Conservation (phyloP, 108 stramenopile species). For the Fragilariopsis cylindrus region DNA sequence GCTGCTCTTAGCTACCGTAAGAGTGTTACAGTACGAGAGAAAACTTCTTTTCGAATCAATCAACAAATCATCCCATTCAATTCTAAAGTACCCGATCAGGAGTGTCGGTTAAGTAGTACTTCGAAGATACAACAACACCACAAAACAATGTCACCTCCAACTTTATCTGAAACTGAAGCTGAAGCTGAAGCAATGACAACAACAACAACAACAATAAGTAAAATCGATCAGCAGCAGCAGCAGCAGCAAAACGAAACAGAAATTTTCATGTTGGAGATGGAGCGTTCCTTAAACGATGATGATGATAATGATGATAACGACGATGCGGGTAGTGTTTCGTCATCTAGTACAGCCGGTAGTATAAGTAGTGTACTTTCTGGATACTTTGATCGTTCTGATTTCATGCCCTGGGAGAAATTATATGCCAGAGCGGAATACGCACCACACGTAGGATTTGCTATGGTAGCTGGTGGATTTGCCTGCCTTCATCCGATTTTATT, state of each 20-base stretch:
- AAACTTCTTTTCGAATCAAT: too few species aligned
- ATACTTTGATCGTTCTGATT: conserved; percentile 42
- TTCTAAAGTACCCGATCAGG: too few species aligned
- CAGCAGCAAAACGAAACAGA: background rate
- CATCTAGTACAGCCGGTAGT: background rate
- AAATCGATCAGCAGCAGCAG: too few species aligned
- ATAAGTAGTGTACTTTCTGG: background rate
- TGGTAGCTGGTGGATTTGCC: conserved; percentile 29
- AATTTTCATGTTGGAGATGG: background rate
- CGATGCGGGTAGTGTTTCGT: conserved; percentile 1
- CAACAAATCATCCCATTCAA: too few species aligned
- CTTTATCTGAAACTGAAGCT: too few species aligned
- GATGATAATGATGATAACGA: conserved; percentile 13
- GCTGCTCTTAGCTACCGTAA: too few species aligned
- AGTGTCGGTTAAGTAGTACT: too few species aligned
- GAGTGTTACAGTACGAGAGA: too few species aligned
- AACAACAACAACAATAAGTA: too few species aligned
- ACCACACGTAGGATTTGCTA: conserved; percentile 42
- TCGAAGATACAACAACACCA: too few species aligned
- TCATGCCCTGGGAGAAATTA: conserved; percentile 24
- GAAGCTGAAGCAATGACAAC: too few species aligned
- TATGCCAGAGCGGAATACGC: conserved; percentile 11
- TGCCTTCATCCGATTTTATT: conserved; percentile 41
- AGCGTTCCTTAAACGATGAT: background rate
- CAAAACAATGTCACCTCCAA: too few species aligned